Conservation (phyloP, 208 protist genomes). For the Blechomonas ayalai region DNA sequence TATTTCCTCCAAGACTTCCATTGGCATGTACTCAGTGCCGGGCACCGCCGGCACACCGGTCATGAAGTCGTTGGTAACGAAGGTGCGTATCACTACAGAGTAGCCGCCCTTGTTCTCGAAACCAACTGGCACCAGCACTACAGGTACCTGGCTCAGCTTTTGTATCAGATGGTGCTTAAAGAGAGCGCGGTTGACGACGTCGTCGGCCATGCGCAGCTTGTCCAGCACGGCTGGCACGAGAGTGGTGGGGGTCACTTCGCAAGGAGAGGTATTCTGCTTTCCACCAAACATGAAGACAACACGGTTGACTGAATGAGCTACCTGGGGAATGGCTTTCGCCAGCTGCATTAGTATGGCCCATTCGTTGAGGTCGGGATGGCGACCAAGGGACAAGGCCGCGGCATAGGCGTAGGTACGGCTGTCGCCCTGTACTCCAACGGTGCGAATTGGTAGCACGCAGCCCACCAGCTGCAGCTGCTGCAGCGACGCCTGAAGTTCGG, state of each 20-base stretch:
- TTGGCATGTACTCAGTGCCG: constrained; percentile 74
- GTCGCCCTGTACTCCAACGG: constrained; percentile 97
- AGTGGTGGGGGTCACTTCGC: constrained; percentile 60
- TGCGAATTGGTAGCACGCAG: constrained; percentile 87
- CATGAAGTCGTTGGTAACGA: constrained; percentile 97
- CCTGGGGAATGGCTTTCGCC: constrained; percentile 85
- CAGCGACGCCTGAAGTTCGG: constrained; percentile 2
- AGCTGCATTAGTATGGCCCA: constrained; percentile 73
- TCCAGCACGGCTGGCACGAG: constrained; percentile 69
- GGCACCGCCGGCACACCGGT: constrained; percentile 89
- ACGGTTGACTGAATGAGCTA: constrained; percentile 91
- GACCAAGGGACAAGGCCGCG: constrained; percentile 58
- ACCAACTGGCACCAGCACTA: constrained; percentile 87
- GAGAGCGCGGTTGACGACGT: constrained; percentile 76
- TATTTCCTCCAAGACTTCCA: constrained; percentile 79
- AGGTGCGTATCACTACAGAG: constrained; percentile 91
- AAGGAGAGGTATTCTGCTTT: constrained; percentile 13
- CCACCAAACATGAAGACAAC: constrained; percentile 90
- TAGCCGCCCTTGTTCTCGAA: constrained; percentile 63
- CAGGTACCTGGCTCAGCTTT: constrained; percentile 90
- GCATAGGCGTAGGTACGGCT: constrained; percentile 95
- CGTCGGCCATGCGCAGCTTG: constrained; percentile 88
- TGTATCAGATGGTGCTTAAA: constrained; percentile 74
- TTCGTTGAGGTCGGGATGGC: constrained; percentile 36
- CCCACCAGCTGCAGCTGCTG: constrained; percentile 10